Base-by-base conservation (phyloP, 2,329 filamentous ascomycete species). In the Coleophoma crateriformis region DNA sequence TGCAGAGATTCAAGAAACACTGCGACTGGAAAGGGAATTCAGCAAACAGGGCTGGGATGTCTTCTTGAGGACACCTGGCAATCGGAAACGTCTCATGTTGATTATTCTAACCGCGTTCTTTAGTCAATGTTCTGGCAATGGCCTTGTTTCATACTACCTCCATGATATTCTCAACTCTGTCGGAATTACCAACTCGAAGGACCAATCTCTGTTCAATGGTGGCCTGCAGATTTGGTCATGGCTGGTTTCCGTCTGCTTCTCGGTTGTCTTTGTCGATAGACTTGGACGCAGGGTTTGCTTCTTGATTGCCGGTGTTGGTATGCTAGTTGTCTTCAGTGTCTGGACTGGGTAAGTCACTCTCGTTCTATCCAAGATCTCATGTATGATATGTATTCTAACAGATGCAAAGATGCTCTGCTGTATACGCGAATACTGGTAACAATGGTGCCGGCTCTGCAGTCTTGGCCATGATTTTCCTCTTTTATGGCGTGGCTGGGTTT, bases 101-200 rank as follows among this genome's bases (percentile, higher is more conserved):
- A 63, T 73, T 14, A 61, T 77, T 40, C 66, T 68, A 15, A 67
- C 74, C 10, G 75, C 75, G 53, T 62, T 78, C 46, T 79, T 79
- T 64, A 72, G 71, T 11, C 76, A 80, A 54, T 78, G 74, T 72
- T 74, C 68, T 38, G 76, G 76, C 38, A 78, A 78, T 54, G 70
- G 68, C 17, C 56, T 73, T 7, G 65, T 71, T 22, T 69, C 65
- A 3, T 74, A 62, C 49, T 62, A 62, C 49, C 47, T 49, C 32
- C 32, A 51, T 15, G 38, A 40, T 20, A 47, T 51, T 33, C 41
- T 51, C 19, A 19, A 51, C 7, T 47, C 45, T 19, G 49, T 51
- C 17, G 49, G 49, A 15, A 51, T 51, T 8, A 50, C 47, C 17
- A 47, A 33, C 13, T 46, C 50, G 4, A 32, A 46, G 17, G 45